Base-by-base conservation (phyloP, 2,329 filamentous ascomycete genomes). In the Fusarium sp. region DNA sequence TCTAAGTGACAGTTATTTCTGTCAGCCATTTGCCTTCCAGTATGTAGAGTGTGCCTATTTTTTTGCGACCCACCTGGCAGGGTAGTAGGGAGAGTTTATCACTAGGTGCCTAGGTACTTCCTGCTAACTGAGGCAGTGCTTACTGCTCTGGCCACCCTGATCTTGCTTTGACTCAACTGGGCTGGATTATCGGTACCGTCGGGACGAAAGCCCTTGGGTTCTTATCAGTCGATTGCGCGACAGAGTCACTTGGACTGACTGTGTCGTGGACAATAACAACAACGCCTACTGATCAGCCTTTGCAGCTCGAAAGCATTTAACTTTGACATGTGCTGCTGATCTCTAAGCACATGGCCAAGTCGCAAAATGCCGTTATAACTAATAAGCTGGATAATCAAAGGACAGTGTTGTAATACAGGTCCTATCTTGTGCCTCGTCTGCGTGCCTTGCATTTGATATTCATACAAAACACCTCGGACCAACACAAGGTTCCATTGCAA, bases 261-360 rank as follows among this genome's bases (percentile, higher is more conserved):
- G 50, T 51, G 48, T 25, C 39, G 43, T 47, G 45, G 48, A 59
- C 29, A 31, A 43, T 21, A 55, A 37, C 47, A 33, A 33, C 31
- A 13, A 33, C 57, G 20, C 17, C n/a, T 21, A 51, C 21, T 25
- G 45, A 25, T 40, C 17, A 49, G 53, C 13, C 21, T 43, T 17
- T 45, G 31, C 31, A 27, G 39, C 36, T 48, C 37, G 21, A 42
- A 25, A 21, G 18, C 14, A 31, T 39, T 14, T 23, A 15, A 43
- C 29, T 63, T 63, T 36, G 21, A 41, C 50, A 63, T 63, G 39
- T 46, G 60, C 39, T 63, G 35, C 43, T 50, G 40, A 65, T 46
- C 48, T 36, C 35, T 45, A 42, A 14, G 31, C 25, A 39, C 20
- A 42, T 35, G 39, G 18, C 11, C 4, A 62, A 43, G n/a, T n/a